Base-by-base conservation (phyloP, 1,139 yeast genomes). In the Lodderomyces margitis region DNA sequence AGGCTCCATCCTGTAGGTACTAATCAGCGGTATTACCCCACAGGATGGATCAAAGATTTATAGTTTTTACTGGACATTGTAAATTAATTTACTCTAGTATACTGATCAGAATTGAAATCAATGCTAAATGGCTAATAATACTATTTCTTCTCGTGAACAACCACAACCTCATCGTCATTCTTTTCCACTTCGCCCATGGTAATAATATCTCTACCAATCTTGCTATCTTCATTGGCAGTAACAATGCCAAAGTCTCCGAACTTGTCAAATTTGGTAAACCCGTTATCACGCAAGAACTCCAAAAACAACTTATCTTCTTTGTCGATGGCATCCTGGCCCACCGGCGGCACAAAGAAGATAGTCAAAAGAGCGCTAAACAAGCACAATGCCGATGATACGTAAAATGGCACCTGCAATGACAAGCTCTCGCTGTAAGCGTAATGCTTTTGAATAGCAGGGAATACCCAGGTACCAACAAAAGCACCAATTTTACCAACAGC, bases 401-500 rank as follows among this genome's bases (percentile, higher is more conserved):
- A 88, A 61, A 88, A 88, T 41, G 96, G 94, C 43, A 84, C 85
- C 60, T 79, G 80, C 57, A 80, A 66, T 45, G 87, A 87, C 41
- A 66, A 59, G 45, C 73, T 66, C 7, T 44, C 37, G 14, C 37
- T 37, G 25, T 45, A 39, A 14, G 75, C 69, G 47, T 68, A 68
- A 38, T 64, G 59, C 46, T 66, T 68, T 48, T 80, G 78, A 49
- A 85, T 78, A 39, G 77, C 75, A 37, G 96, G 96, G 78, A 91
- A 91, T 23, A 84, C 83, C 62, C 83, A 87, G 37, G 94, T 83
- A 45, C 97, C 96, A 24, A 83, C 88, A 58, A 89, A 89, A 1
- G 96, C 97, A 57, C 97, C 97, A 47, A 88, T 72, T 62, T 89
- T 89, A 57, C 96, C 97, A 42, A 80, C 56, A 21, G 96, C 96